Percentiles rank a stretch among this genome's conserved stretches.
Conservation (phyloP, 441 rosid genomes). For the Pelargonium cotyledonis region DNA sequence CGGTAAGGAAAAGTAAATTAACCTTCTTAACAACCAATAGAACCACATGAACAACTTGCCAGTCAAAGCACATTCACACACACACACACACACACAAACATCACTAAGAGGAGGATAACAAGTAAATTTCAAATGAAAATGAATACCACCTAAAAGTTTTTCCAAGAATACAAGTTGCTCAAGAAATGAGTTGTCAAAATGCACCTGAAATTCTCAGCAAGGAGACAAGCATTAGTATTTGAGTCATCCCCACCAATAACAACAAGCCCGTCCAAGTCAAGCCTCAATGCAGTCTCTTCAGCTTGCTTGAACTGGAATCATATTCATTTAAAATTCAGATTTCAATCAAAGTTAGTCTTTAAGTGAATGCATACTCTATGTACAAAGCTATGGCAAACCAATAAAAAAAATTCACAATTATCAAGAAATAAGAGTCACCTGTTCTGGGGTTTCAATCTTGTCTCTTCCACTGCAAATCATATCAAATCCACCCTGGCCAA, state of each 20-base stretch:
- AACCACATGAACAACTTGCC: no score
- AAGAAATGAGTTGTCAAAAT: background rate
- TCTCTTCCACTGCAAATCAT: conserved; percentile 62
- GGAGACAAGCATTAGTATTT: conserved; percentile 43
- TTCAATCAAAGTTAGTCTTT: background rate
- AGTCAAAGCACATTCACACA: background rate
- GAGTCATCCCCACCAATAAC: conserved; percentile 99
- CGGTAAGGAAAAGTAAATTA: no score
- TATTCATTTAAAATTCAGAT: background rate
- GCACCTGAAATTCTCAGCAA: conserved; percentile 94
- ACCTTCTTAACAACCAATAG: no score
- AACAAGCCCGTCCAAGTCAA: conserved; percentile 85
- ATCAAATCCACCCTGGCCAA: conserved; percentile 40
- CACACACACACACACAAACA: no score
- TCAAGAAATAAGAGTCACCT: conserved; percentile 38
- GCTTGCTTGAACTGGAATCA: conserved; percentile 86
- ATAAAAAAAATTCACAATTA: background rate
- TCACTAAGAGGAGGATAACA: background rate
- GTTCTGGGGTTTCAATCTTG: conserved; percentile 97
- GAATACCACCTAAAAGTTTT: background rate
- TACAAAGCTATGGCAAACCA: background rate
- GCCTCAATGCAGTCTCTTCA: conserved; percentile 80
- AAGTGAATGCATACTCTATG: background rate
- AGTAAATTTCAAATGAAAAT: background rate
- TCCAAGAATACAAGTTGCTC: no score